Evolutionary conservation across 495 filamentous ascomycete species (phyloP).

Genomic region (Clavariopsis aquatica): DNA sequence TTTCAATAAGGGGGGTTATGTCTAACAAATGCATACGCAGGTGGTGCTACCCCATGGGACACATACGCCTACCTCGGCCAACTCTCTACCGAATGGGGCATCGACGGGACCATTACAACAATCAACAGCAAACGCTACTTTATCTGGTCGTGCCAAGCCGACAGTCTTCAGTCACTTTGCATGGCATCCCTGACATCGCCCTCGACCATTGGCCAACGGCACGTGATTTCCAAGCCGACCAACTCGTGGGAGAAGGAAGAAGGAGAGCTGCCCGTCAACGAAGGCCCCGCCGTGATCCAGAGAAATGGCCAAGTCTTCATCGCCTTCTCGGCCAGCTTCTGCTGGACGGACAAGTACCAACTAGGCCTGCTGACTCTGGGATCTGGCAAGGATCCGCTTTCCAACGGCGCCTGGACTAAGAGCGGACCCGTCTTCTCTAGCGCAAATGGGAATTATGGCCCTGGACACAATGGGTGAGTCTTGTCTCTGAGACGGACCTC

Average conservation of each 20-base stretch:
- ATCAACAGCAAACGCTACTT: slow-evolving; percentile 48
- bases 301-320: slow-evolving; percentile 53
- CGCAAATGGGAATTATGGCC: slow-evolving; percentile 56
- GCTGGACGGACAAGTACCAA: slow-evolving; percentile 56
- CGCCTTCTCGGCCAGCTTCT: slow-evolving; percentile 55
- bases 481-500: no score
- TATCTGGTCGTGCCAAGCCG: slow-evolving; percentile 52
- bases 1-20: not conserved
- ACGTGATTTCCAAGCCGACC: slow-evolving; percentile 51
- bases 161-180: slow-evolving; percentile 51
- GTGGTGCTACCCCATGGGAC: slow-evolving; percentile 50
- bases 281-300: slow-evolving; percentile 55
- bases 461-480: slow-evolving; percentile 55
- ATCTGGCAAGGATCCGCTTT: slow-evolving; percentile 45
- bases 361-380: slow-evolving; percentile 54
- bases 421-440: slow-evolving; percentile 40
- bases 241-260: slow-evolving; percentile 53
- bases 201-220: slow-evolving; percentile 35
- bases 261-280: slow-evolving; percentile 52
- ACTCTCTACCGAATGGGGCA: slow-evolving; percentile 50
- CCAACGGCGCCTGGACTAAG: slow-evolving; percentile 51
- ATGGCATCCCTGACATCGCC: slow-evolving; percentile 47
- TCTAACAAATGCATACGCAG: slow-evolving; percentile 35
- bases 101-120: slow-evolving; percentile 51
- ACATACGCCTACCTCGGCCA: slow-evolving; percentile 45